These are phyloP conservation scores for Huntiella decipiens DNA, from an alignment of 2,329 filamentous ascomycete species.

Conservation along the genomic window DNA sequence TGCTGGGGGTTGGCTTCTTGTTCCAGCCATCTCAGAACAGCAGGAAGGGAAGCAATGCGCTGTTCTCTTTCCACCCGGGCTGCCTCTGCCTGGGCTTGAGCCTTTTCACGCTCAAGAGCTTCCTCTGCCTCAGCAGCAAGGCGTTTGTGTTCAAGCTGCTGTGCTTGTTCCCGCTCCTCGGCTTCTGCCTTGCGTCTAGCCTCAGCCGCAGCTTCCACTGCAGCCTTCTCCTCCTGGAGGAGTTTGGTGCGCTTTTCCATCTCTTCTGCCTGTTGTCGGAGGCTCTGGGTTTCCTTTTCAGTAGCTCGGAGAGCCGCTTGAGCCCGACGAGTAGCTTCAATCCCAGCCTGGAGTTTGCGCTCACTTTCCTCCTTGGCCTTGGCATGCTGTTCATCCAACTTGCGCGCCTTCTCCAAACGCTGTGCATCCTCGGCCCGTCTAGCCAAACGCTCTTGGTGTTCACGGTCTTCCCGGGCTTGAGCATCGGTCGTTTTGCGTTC, in stretches of 20 bases:
- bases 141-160: constrained; percentile 19
- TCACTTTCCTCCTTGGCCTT: neutral
- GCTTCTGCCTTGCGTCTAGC: constrained; percentile 18
- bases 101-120: constrained; percentile 28
- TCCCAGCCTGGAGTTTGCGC: neutral
- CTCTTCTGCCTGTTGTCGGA: constrained; percentile 20
- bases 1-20: constrained; percentile 31
- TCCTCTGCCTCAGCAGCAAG: no score
- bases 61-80: constrained; percentile 30
- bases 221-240: neutral
- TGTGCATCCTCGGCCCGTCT: constrained; percentile 13
- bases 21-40: constrained; percentile 42
- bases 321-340: neutral
- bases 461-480: constrained; percentile 12
- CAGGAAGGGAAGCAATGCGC: constrained; percentile 37
- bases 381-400: neutral
- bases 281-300: neutral
- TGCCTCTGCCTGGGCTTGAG: constrained; percentile 23
- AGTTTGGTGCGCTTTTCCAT: constrained; percentile 5
- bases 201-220: constrained; percentile 12
- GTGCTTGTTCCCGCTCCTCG: constrained; percentile 17
- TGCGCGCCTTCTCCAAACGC: neutral
- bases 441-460: constrained; percentile 15
- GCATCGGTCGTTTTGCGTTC: constrained; percentile 16
- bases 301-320: neutral